Percentiles rank a stretch among this genome's conserved stretches.
phyloP scores from a whole-genome alignment of 2,329 filamentous ascomycete species.

The Trichoderma brevicompactum region DNA sequence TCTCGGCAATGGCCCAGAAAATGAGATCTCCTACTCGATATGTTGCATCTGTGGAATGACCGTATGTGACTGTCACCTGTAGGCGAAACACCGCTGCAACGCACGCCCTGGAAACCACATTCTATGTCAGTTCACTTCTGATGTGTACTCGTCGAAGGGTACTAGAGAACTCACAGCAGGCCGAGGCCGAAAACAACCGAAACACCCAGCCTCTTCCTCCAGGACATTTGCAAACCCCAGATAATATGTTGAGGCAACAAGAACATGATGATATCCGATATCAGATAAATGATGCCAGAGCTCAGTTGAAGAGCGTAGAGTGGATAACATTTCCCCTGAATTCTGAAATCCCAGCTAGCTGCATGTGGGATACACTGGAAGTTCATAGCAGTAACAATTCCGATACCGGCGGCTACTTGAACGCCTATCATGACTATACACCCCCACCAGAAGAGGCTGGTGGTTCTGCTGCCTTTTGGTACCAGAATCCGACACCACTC shows the following conservation, averaged over 20 bases:
- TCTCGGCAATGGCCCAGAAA: neutral
- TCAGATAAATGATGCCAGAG: neutral
- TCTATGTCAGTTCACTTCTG: neutral
- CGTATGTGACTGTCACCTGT: neutral
- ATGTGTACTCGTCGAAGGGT: neutral
- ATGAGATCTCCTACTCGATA: neutral
- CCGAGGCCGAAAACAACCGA: neutral
- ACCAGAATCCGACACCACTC: neutral
- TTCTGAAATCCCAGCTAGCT: neutral
- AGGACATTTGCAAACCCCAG: neutral
- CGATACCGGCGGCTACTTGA: neutral
- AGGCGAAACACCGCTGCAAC: neutral
- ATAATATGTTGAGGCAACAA: neutral
- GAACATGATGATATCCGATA: neutral
- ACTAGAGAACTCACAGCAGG: neutral
- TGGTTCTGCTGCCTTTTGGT: neutral
- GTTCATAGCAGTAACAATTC: neutral
- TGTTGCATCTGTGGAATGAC: neutral
- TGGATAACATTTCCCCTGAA: neutral
- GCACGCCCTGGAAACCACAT: neutral
- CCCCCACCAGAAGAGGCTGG: neutral
- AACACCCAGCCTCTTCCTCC: neutral
- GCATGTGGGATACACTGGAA: neutral
- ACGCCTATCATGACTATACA: neutral
- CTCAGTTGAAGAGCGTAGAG: neutral